phyloP scores from a whole-genome alignment of 345 rosid species.

The Aquilaria malaccensis region DNA sequence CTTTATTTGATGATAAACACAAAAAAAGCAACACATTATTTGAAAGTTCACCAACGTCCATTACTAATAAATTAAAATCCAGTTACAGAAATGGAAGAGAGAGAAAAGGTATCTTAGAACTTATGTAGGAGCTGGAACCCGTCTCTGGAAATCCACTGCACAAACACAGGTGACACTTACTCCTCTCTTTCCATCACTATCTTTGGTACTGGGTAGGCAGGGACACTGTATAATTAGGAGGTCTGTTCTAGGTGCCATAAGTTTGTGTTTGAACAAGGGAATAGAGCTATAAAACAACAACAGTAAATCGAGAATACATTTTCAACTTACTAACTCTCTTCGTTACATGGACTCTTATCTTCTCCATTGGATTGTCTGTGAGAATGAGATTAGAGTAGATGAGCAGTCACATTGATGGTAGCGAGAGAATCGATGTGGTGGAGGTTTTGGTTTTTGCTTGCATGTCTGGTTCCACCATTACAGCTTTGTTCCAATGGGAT shows the following conservation, averaged over 20 bases:
- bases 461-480: not conserved
- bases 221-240: conserved; percentile 27
- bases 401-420: no score
- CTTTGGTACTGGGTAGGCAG: conserved; percentile 20
- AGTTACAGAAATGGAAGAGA: conserved; percentile 15
- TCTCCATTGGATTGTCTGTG: conserved; percentile 24
- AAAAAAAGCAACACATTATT: conserved; percentile 20
- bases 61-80: conserved; percentile 4
- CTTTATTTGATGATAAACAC: not conserved
- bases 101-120: conserved; percentile 14
- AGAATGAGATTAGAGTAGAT: no score
- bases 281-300: not conserved
- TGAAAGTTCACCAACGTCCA: conserved; percentile 7
- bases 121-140: conserved; percentile 36
- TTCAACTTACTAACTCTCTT: no score
- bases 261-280: conserved; percentile 64
- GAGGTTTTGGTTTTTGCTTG: not conserved
- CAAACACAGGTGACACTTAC: conserved; percentile 42
- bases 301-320: not conserved
- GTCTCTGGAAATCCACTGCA: conserved; percentile 37
- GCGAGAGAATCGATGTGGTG: not conserved
- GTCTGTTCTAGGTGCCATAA: conserved; percentile 22
- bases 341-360: conserved; percentile 2
- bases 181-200: conserved; percentile 17
- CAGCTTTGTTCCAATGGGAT: not conserved